Percentiles rank a stretch among this genome's conserved stretches.
phyloP scores from a whole-genome alignment of 805 yeast genomes.

The Myxozyma geophila region DNA sequence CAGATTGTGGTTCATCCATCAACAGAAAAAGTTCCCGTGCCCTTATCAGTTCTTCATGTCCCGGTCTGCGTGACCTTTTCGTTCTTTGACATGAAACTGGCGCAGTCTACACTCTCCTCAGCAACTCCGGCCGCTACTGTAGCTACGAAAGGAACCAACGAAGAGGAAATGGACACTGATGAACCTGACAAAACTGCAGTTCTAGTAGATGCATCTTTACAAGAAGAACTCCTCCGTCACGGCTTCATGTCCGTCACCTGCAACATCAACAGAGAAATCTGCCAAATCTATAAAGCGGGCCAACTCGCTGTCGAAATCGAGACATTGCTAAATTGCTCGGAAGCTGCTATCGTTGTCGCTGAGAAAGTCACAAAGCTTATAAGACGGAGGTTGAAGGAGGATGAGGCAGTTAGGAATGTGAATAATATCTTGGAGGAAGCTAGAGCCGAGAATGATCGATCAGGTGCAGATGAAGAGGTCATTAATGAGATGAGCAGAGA shows the following conservation, averaged over 20 bases:
- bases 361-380: conserved; percentile 68
- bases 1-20: conserved; percentile 61
- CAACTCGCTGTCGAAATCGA: conserved; percentile 77
- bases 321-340: conserved; percentile 68
- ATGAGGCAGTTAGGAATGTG: conserved; percentile 51
- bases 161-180: conserved; percentile 31
- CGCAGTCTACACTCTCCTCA: conserved; percentile 7
- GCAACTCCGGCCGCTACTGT: neutral
- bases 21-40: conserved; percentile 84
- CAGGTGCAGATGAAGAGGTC: conserved; percentile 6
- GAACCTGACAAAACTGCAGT: conserved; percentile 47
- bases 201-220: conserved; percentile 72
- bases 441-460: conserved; percentile 33
- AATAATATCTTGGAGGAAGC: conserved; percentile 27
- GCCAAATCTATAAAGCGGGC: conserved; percentile 89
- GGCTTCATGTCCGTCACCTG: conserved; percentile 84
- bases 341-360: conserved; percentile 67
- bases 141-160: conserved; percentile 3
- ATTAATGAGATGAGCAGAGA: conserved; percentile 7
- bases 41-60: conserved; percentile 80
- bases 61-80: conserved; percentile 90
- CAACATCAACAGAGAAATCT: conserved; percentile 87
- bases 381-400: conserved; percentile 57
- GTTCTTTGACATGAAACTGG: conserved; percentile 53
- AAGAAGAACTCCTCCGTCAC: conserved; percentile 76